Evolutionary conservation across 352 stramenopile species (phyloP).

Genomic region (Albugo candida): DNA sequence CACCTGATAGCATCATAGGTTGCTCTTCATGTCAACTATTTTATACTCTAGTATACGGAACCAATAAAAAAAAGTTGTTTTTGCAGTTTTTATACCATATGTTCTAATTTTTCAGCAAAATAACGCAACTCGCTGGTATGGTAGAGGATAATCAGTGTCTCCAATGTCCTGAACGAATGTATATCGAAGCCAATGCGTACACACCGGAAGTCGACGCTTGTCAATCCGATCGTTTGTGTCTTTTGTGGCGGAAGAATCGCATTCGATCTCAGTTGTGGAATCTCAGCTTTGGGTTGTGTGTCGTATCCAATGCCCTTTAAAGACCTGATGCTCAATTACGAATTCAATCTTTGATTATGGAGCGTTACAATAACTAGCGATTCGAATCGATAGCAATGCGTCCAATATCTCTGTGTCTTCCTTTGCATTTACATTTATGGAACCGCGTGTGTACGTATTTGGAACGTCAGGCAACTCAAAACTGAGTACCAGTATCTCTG

Average conservation of each 20-base stretch:
- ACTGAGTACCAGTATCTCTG: constrained; percentile 55
- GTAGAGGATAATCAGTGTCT: too few relatives aligned
- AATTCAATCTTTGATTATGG: constrained; percentile 84
- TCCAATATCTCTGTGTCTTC: constrained; percentile 43
- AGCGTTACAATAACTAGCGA: constrained; percentile 51
- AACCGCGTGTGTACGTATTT: constrained; percentile 80
- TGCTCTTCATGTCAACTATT: too few relatives aligned
- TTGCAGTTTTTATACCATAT: too few relatives aligned
- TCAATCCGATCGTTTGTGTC: constrained; percentile 81
- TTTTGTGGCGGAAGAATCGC: constrained; percentile 56
- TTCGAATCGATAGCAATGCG: constrained; percentile 24
- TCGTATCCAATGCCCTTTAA: constrained; percentile 87
- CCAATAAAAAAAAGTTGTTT: too few relatives aligned
- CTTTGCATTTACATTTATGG: constrained; percentile 78
- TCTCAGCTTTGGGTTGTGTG: too few relatives aligned
- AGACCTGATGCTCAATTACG: constrained; percentile 88
- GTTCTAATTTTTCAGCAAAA: too few relatives aligned
- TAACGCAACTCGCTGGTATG: too few relatives aligned
- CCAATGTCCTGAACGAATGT: too few relatives aligned
- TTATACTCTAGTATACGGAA: too few relatives aligned
- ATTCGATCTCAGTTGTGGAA: constrained; percentile 60
- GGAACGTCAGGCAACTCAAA: constrained; percentile 48
- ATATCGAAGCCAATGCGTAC: too few relatives aligned
- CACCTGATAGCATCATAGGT: too few relatives aligned
- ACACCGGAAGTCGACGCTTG: too few relatives aligned